phyloP scores from a whole-genome alignment of 805 yeast species.

The Starmerella sp. region DNA sequence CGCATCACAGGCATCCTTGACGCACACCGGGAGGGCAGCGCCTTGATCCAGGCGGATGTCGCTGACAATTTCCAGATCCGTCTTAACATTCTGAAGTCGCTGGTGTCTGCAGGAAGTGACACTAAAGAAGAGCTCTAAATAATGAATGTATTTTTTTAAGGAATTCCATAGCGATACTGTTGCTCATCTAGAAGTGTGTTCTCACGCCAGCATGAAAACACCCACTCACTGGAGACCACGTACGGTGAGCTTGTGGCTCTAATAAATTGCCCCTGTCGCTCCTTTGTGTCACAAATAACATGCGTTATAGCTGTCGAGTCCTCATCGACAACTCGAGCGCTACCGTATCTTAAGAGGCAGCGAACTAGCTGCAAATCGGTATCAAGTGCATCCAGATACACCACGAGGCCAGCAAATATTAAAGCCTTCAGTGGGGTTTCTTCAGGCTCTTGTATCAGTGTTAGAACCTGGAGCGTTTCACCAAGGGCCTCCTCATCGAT shows the following conservation, averaged over 20 bases:
- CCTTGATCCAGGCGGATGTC: conserved; percentile 33
- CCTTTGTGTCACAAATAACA: conserved; percentile 2
- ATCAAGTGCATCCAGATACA: conserved; percentile 2
- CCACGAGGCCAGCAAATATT: neutral
- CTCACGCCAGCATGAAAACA: conserved; percentile 29
- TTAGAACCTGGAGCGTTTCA: neutral
- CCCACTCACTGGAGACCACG: conserved; percentile 34
- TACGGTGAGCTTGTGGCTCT: conserved; percentile 10
- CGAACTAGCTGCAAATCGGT: neutral
- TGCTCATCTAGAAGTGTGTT: conserved; percentile 19
- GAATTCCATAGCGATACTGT: neutral
- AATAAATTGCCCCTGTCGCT: neutral
- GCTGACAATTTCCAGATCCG: conserved; percentile 43
- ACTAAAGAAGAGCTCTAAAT: conserved; percentile 24
- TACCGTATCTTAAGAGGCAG: neutral
- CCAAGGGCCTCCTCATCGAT: neutral
- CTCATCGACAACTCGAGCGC: neutral
- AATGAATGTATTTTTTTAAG: neutral
- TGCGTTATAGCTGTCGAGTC: conserved; percentile 13
- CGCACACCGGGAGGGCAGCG: conserved; percentile 3
- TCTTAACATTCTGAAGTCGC: conserved; percentile 37
- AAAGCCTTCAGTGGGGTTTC: neutral
- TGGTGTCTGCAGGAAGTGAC: conserved; percentile 20
- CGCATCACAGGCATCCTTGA: conserved; percentile 38
- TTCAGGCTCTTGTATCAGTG: neutral